Conservation (phyloP, 495 filamentous ascomycete genomes). For the Barbatosphaeria neglecta region DNA sequence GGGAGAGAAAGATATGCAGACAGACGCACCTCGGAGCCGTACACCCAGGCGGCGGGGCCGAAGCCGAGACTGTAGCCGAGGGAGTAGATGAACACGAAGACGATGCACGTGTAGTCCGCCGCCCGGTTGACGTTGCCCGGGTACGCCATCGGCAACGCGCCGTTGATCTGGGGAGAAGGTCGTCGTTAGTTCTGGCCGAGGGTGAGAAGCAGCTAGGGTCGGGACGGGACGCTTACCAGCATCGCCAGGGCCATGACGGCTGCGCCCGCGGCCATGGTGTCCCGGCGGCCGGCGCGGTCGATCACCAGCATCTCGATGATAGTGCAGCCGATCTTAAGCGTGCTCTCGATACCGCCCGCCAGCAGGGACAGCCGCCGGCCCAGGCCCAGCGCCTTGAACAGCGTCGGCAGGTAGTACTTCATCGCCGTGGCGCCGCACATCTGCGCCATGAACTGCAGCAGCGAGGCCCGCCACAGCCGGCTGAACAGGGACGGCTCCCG, state of each 20-base stretch:
- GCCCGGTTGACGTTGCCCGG: slow-evolving; percentile 36
- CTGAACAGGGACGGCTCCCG: slow-evolving; percentile 24
- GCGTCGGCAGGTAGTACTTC: slow-evolving; percentile 42
- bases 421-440: slow-evolving; percentile 43
- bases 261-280: slow-evolving; percentile 30
- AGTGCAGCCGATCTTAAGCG: slow-evolving; percentile 38
- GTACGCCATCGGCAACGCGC: slow-evolving; percentile 36
- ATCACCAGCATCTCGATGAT: slow-evolving; percentile 39
- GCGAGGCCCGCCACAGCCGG: slow-evolving; percentile 31
- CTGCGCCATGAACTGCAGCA: slow-evolving; percentile 43
- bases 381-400: slow-evolving; percentile 35
- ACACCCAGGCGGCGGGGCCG: slow-evolving; percentile 46
- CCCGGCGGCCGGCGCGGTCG: slow-evolving; percentile 31
- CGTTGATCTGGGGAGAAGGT: slow-evolving; percentile 36
- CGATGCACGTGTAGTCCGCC: slow-evolving; percentile 39
- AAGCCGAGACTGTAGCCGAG: slow-evolving; percentile 46
- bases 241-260: slow-evolving; percentile 35
- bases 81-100: slow-evolving; percentile 47
- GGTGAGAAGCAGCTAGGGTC: background rate
- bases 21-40: slow-evolving; percentile 38
- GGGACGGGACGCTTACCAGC: slow-evolving; percentile 19
- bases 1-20: background rate
- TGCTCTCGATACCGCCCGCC: slow-evolving; percentile 38
- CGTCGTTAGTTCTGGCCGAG: background rate
- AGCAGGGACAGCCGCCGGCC: slow-evolving; percentile 30